Conservation (phyloP, 2,329 filamentous ascomycete genomes). For the Xylariaceae sp. region DNA sequence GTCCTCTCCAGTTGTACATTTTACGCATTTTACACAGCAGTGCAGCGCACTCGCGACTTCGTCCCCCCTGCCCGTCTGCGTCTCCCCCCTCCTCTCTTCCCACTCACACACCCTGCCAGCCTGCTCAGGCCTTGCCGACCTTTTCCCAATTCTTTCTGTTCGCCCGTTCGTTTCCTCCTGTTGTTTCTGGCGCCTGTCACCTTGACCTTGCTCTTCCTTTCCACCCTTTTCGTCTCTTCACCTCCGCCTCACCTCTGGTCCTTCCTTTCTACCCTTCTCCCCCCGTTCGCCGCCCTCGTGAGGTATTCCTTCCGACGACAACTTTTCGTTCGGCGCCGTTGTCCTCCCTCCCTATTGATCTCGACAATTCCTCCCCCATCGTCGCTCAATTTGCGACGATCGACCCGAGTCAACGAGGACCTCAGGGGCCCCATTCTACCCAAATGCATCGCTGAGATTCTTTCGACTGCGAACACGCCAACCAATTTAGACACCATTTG, state of each 20-base stretch:
- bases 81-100: conserved; percentile 3
- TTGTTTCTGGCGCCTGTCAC: conserved; percentile 16
- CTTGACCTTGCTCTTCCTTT: conserved; percentile 15
- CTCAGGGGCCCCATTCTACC: conserved; percentile 14
- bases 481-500: conserved; percentile 8
- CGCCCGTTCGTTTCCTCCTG: conserved; percentile 14
- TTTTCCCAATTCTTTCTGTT: neutral
- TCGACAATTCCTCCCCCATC: conserved; percentile 19
- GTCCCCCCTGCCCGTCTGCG: conserved; percentile 11
- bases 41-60: conserved; percentile 4
- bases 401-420: conserved; percentile 19
- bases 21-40: no score
- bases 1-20: no score
- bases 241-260: conserved; percentile 27
- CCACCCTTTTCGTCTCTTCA: conserved; percentile 21
- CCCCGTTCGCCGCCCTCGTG: conserved; percentile 28
- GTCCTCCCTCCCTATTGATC: conserved; percentile 16
- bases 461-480: conserved; percentile 22
- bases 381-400: conserved; percentile 19
- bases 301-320: conserved; percentile 30
- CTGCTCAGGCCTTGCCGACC: neutral
- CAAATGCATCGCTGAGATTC: conserved; percentile 26
- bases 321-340: conserved; percentile 22
- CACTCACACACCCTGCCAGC: conserved; percentile 2
- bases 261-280: conserved; percentile 24